These are phyloP conservation scores for Zygosaccharomyces pseudobailii DNA, from an alignment of 1,139 yeast species.

Conservation along the genomic window DNA sequence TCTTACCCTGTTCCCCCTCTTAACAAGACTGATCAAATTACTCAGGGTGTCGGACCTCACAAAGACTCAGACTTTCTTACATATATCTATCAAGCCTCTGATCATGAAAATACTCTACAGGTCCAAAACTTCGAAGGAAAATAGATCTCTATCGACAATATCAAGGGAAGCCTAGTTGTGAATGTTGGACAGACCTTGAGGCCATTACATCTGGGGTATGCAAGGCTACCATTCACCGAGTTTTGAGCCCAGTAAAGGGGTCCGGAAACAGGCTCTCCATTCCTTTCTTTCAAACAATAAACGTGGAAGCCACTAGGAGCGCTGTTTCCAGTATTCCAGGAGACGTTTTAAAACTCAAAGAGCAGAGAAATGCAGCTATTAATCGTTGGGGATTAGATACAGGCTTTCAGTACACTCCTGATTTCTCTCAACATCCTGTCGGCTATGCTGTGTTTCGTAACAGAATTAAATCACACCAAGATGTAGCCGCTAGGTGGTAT, in stretches of 20 bases:
- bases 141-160: conserved; percentile 53
- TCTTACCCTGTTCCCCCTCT: conserved; percentile 45
- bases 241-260: conserved; percentile 50
- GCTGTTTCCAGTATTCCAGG: conserved; percentile 34
- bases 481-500: conserved; percentile 61
- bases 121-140: conserved; percentile 59
- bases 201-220: conserved; percentile 52
- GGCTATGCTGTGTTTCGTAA: conserved; percentile 62
- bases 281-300: conserved; percentile 53
- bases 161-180: conserved; percentile 44
- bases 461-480: conserved; percentile 62
- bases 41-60: conserved; percentile 68
- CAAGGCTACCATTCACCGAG: conserved; percentile 67
- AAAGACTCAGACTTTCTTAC: conserved; percentile 63
- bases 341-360: conserved; percentile 35
- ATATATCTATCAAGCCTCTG: conserved; percentile 54
- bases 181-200: conserved; percentile 55
- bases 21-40: conserved; percentile 6
- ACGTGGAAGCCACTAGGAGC: conserved; percentile 42
- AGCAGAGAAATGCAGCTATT: conserved; percentile 40
- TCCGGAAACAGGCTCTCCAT: conserved; percentile 49
- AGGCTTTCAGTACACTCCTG: conserved; percentile 50
- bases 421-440: conserved; percentile 40
- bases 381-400: conserved; percentile 38
- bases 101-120: conserved; percentile 49